Evolutionary conservation across 2,329 filamentous ascomycete species (phyloP).

Genomic region (Pestalotiopsis fici): DNA sequence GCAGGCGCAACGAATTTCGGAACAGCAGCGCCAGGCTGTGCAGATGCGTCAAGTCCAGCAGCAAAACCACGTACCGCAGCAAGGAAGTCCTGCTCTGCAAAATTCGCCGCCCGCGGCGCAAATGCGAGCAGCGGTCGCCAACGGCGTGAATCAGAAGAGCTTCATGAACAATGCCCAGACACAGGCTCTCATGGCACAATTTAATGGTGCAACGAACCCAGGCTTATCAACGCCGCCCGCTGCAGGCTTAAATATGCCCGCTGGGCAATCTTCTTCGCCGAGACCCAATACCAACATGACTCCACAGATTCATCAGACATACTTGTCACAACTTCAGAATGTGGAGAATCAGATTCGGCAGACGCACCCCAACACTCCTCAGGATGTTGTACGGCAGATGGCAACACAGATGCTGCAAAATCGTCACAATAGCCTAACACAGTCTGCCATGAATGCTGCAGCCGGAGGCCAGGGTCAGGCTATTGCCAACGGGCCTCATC

Average conservation of each 20-base stretch:
- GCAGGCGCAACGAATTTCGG: slow-evolving; percentile 67
- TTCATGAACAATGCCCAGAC: slow-evolving; percentile 54
- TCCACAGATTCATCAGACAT: slow-evolving; percentile 46
- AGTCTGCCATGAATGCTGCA: slow-evolving; percentile 57
- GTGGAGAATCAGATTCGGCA: slow-evolving; percentile 54
- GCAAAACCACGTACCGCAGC: slow-evolving; percentile 33
- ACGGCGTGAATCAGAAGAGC: slow-evolving; percentile 50
- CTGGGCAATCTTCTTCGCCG: slow-evolving; percentile 45
- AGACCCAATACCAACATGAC: slow-evolving; percentile 41
- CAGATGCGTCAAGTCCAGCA: slow-evolving; percentile 45
- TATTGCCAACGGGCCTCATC: slow-evolving; percentile 55
- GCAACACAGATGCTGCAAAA: slow-evolving; percentile 54
- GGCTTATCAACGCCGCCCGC: slow-evolving; percentile 46
- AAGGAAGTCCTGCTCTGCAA: slow-evolving; percentile 32
- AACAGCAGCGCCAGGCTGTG: slow-evolving; percentile 59
- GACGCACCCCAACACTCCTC: slow-evolving; percentile 51
- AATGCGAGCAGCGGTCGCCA: slow-evolving; percentile 41
- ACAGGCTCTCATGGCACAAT: slow-evolving; percentile 54
- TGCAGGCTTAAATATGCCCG: slow-evolving; percentile 46
- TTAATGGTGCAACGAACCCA: slow-evolving; percentile 43
- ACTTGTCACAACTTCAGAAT: slow-evolving; percentile 49
- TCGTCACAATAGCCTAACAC: slow-evolving; percentile 37
- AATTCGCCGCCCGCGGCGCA: slow-evolving; percentile 39
- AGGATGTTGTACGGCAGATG: slow-evolving; percentile 50
- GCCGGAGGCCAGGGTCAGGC: slow-evolving; percentile 50